Base-by-base conservation (phyloP, 495 filamentous ascomycete species). In the Bacidia rubella region DNA sequence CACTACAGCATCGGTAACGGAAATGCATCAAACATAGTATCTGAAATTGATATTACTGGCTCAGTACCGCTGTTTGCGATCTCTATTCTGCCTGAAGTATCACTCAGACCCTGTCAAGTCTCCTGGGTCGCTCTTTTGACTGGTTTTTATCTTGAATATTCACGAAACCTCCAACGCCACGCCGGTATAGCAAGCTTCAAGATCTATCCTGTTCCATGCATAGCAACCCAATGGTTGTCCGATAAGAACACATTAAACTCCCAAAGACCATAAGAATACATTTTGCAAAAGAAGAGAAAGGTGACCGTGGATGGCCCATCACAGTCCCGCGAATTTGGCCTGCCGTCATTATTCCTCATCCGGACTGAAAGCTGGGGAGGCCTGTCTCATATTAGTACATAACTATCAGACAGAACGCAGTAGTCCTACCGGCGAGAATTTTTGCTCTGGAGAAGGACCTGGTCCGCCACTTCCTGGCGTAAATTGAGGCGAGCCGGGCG, bases 401-500 rank as follows among this genome's bases (percentile, higher is more conserved):
- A 4, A 47, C 17, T 5, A 15, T 15, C 44, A 25, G 10, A 4
- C 26, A 15, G 47, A 15, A 17, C 19, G 17, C 10, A 35, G n/a
- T 25, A 38, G 27, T 3, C 47, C n/a, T 50, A 50, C 47, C 15
- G 47, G 47, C n/a, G 47, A 50, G 29, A 50, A 50, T 23, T 50
- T 50, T 20, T 50, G 47, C 26, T 50, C 47, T 21, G 47, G 47
- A 7, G 47, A 50, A 32, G 47, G 47, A 15, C 47, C 47, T 10
- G 47, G 26, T 7, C 47, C 51, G 47, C 46, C 51, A 24, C 49
- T 53, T 39, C 55, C 56, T 29, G 56, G 56, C 21, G 56, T 58
- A 38, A 54, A 58, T 44, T 54, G 52, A 27, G 56, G 56, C 25
- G 47, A 51, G 11, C 47, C 49, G 2, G 52, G 55, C 19, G 55